Conservation (phyloP, 2,329 filamentous ascomycete genomes). For the Aspergillus quadricinctus region DNA sequence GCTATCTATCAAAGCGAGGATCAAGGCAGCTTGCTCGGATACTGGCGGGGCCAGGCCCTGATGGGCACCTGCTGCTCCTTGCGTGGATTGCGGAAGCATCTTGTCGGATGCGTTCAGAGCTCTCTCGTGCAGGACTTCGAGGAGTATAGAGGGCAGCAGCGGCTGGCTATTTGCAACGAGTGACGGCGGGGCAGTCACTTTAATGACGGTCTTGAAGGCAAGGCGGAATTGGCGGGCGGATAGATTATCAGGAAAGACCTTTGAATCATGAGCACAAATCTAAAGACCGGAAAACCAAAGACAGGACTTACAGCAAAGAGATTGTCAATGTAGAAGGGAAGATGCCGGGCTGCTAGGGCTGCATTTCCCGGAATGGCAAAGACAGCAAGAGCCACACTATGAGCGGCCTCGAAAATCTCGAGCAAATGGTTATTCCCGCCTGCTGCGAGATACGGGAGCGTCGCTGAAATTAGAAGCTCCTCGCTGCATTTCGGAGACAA, state of each 20-base stretch:
- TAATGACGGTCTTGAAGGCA: constrained; percentile 80
- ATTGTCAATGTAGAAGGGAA: constrained; percentile 79
- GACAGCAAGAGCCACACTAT: constrained; percentile 74
- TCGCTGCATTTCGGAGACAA: constrained; percentile 66
- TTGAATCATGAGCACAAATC: not conserved
- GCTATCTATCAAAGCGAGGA: constrained; percentile 73
- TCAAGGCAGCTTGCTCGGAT: constrained; percentile 74
- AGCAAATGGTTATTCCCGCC: constrained; percentile 55
- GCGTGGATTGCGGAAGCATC: constrained; percentile 41
- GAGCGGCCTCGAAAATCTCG: constrained; percentile 81
- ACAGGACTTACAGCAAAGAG: constrained; percentile 57
- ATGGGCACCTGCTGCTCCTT: constrained; percentile 29
- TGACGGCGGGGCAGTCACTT: constrained; percentile 75
- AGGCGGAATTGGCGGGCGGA: constrained; percentile 82
- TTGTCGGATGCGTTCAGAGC: constrained; percentile 53
- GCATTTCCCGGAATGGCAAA: constrained; percentile 77
- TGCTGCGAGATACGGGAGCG: constrained; percentile 67
- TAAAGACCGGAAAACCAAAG: not conserved
- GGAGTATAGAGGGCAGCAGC: constrained; percentile 70
- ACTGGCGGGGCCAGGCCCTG: constrained; percentile 28
- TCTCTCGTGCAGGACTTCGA: constrained; percentile 72
- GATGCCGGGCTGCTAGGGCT: constrained; percentile 62
- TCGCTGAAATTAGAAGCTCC: constrained; percentile 67
- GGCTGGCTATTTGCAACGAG: constrained; percentile 68
- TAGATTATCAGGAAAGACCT: constrained; percentile 72